These are phyloP conservation scores for Panicum virgatum DNA, from an alignment of 202 grass and related monocot species.

Conservation along the genomic window DNA sequence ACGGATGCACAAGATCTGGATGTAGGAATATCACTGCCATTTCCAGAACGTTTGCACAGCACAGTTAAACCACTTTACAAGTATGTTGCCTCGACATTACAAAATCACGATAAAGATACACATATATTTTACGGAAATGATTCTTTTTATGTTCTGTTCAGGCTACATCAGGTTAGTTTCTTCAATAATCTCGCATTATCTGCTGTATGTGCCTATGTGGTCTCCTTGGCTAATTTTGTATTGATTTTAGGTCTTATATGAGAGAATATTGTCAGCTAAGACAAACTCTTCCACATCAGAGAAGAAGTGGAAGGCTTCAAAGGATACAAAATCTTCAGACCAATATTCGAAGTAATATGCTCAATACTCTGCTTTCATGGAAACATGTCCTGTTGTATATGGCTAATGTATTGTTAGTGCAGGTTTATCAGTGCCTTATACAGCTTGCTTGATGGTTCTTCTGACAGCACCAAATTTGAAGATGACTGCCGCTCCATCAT, in stretches of 20 bases:
- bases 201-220: conserved; percentile 29
- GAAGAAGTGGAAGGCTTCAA: conserved; percentile 90
- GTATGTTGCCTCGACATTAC: conserved; percentile 39
- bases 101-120: conserved; percentile 44
- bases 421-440: conserved; percentile 88
- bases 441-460: conserved; percentile 86
- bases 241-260: conserved; percentile 78
- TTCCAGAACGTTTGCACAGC: conserved; percentile 60
- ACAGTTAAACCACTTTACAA: conserved; percentile 77
- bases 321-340: conserved; percentile 69
- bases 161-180: conserved; percentile 84
- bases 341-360: conserved; percentile 82
- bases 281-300: conserved; percentile 77
- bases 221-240: conserved; percentile 32
- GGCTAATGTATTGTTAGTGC: conserved; percentile 32
- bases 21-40: conserved; percentile 65
- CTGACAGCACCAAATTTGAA: conserved; percentile 96
- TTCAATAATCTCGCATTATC: conserved; percentile 22
- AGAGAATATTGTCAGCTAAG: conserved; percentile 92
- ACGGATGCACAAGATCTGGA: conserved; percentile 62
- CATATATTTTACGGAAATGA: conserved; percentile 91
- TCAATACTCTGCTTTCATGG: neutral
- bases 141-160: conserved; percentile 90
- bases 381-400: neutral
- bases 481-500: conserved; percentile 91